Evolutionary conservation across 805 yeast species (phyloP).

Genomic region (Brettanomyces nanus): DNA sequence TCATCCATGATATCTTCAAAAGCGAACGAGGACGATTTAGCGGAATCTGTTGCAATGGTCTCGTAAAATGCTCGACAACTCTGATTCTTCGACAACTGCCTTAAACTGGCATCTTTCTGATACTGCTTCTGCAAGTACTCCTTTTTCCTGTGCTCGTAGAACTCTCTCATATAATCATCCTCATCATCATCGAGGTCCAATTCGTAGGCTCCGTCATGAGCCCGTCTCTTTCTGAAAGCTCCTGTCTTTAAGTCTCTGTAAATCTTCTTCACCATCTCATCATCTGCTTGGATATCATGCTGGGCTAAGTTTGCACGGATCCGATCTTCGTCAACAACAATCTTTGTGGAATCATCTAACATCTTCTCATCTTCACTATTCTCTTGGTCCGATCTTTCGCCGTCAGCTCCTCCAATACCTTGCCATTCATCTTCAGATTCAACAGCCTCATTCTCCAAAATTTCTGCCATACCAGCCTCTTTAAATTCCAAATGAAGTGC

Average conservation of each 20-base stretch:
- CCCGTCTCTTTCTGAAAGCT: conserved; percentile 51
- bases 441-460: conserved; percentile 76
- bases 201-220: conserved; percentile 43
- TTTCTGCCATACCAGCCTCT: conserved; percentile 45
- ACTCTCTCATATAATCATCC: conserved; percentile 40
- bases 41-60: conserved; percentile 39
- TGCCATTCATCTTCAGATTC: conserved; percentile 88
- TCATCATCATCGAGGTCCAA: conserved; percentile 71
- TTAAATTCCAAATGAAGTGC: conserved; percentile 44
- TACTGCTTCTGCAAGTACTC: conserved; percentile 41
- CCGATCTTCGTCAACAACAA: conserved; percentile 49
- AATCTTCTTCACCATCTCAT: conserved; percentile 55
- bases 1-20: conserved; percentile 27
- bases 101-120: conserved; percentile 34
- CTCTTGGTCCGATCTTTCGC: conserved; percentile 47
- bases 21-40: conserved; percentile 8
- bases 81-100: conserved; percentile 39
- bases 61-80: conserved; percentile 62
- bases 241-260: conserved; percentile 68
- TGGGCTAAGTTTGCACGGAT: conserved; percentile 50
- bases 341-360: conserved; percentile 62
- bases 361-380: conserved; percentile 71
- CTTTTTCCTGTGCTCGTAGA: conserved; percentile 26
- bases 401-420: conserved; percentile 71
- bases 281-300: conserved; percentile 55